Conservation (phyloP, 116 monocot species). For the Papilionanthe hybrid region DNA sequence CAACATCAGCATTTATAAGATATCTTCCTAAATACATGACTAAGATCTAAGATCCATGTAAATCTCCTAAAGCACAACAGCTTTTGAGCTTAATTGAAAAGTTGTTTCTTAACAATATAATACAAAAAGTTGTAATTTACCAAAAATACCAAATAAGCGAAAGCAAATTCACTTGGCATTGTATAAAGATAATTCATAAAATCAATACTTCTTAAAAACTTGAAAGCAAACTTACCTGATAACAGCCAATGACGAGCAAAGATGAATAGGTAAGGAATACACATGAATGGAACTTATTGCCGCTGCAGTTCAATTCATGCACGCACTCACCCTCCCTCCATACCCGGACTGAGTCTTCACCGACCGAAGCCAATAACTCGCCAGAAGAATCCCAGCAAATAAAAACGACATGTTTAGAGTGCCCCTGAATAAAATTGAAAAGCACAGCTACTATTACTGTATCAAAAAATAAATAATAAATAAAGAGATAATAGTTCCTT, state of each 20-base stretch:
- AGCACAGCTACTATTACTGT: too few relatives aligned
- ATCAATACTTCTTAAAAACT: background rate
- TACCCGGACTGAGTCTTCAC: slow-evolving; percentile 84
- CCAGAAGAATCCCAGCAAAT: slow-evolving; percentile 88
- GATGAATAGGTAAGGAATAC: slow-evolving; percentile 77
- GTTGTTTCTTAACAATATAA: too few relatives aligned
- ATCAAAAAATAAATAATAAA: too few relatives aligned
- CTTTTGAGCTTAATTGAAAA: too few relatives aligned
- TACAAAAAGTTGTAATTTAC: too few relatives aligned
- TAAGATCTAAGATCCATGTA: too few relatives aligned
- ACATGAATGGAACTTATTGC: slow-evolving; percentile 85
- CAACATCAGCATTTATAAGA: too few relatives aligned
- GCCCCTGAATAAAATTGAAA: slow-evolving; percentile 38
- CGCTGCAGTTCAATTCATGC: slow-evolving; percentile 70
- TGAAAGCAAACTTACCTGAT: slow-evolving; percentile 49
- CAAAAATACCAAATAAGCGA: too few relatives aligned
- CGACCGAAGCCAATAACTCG: slow-evolving; percentile 83
- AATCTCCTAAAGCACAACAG: too few relatives aligned
- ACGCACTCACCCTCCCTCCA: slow-evolving; percentile 83
- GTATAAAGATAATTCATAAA: background rate
- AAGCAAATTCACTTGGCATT: too few relatives aligned
- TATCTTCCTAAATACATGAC: too few relatives aligned
- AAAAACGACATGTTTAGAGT: slow-evolving; percentile 65
- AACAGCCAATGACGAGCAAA: slow-evolving; percentile 83
- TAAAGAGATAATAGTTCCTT: background rate